These are phyloP conservation scores for Cytospora chrysosperma DNA, from an alignment of 2,329 filamentous ascomycete species.

Conservation along the genomic window DNA sequence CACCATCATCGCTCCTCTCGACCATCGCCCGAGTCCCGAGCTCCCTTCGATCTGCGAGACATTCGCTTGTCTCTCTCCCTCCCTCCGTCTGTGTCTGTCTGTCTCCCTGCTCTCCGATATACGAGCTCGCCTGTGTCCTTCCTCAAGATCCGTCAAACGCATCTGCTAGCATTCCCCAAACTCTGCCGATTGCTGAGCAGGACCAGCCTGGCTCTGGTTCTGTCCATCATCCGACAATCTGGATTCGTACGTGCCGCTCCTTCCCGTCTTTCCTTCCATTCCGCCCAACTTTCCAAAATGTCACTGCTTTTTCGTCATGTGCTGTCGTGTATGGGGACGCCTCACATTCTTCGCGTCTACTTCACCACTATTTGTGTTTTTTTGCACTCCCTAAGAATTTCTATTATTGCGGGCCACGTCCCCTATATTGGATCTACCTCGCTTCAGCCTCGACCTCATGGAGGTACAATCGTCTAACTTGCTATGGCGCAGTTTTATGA, in stretches of 20 bases:
- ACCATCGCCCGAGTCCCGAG: not conserved
- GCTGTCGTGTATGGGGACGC: not conserved
- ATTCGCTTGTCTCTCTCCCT: slow-evolving; percentile 10
- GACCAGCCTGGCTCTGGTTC: slow-evolving; percentile 20
- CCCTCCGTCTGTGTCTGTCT: no score
- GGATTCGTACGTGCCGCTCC: slow-evolving; percentile 24
- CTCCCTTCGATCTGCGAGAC: slow-evolving; percentile 13
- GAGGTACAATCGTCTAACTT: slow-evolving; percentile 21
- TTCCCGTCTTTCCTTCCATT: not conserved
- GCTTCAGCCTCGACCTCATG: slow-evolving; percentile 14
- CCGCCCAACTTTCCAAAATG: not conserved
- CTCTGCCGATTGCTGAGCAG: slow-evolving; percentile 11
- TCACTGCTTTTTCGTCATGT: not conserved
- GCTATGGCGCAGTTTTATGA: slow-evolving; percentile 47
- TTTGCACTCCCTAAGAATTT: not conserved
- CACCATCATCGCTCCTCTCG: slow-evolving; percentile 1
- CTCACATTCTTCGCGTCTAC: not conserved
- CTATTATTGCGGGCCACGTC: not conserved
- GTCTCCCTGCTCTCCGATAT: slow-evolving; percentile 4
- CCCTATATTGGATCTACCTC: slow-evolving; percentile 11
- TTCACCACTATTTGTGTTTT: not conserved
- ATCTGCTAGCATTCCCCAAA: not conserved
- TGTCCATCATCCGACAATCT: slow-evolving; percentile 22
- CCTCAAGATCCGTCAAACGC: slow-evolving; percentile 1
- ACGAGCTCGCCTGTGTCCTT: slow-evolving; percentile 3